A percentile compares a stretch with the other conserved stretches of the same genome.
Conservation (phyloP, 192 early-diverging fungal species). For the Coemansia sp. region DNA sequence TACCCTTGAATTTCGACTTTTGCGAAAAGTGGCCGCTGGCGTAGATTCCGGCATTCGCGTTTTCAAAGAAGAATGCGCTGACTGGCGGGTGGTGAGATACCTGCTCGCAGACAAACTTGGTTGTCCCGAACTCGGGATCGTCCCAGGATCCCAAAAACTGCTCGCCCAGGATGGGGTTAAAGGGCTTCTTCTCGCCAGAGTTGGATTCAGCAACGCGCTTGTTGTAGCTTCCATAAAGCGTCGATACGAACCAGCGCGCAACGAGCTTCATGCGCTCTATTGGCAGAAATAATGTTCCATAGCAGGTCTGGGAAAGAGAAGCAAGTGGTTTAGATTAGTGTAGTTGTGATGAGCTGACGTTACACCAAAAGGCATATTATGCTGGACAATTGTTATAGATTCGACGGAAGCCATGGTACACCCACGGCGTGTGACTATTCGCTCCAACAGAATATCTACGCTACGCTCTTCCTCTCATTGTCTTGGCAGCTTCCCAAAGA, state of each 20-base stretch:
- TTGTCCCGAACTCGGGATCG: constrained; percentile 54
- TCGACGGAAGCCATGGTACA: neutral
- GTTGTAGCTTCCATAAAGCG: constrained; percentile 75
- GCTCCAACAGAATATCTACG: neutral
- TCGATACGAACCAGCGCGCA: constrained; percentile 77
- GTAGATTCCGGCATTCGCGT: constrained; percentile 59
- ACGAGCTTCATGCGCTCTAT: constrained; percentile 67
- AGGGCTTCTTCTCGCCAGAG: constrained; percentile 74
- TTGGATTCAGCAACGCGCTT: constrained; percentile 67
- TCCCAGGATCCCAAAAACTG: constrained; percentile 65
- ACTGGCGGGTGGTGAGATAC: constrained; percentile 75
- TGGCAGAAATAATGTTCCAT: neutral
- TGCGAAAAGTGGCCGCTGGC: constrained; percentile 62
- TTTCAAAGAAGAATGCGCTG: constrained; percentile 67
- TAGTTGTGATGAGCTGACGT: neutral
- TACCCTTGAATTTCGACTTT: constrained; percentile 70
- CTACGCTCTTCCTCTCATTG: no score
- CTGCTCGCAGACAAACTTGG: constrained; percentile 64
- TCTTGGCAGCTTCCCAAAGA: neutral
- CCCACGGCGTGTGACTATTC: neutral
- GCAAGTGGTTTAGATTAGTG: neutral
- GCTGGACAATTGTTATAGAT: no score
- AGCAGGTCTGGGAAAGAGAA: neutral
- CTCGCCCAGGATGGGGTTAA: constrained; percentile 70
- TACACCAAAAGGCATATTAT: neutral